phyloP scores from a whole-genome alignment of 2,329 filamentous ascomycete species.

The Pyrenochaeta sp. region DNA sequence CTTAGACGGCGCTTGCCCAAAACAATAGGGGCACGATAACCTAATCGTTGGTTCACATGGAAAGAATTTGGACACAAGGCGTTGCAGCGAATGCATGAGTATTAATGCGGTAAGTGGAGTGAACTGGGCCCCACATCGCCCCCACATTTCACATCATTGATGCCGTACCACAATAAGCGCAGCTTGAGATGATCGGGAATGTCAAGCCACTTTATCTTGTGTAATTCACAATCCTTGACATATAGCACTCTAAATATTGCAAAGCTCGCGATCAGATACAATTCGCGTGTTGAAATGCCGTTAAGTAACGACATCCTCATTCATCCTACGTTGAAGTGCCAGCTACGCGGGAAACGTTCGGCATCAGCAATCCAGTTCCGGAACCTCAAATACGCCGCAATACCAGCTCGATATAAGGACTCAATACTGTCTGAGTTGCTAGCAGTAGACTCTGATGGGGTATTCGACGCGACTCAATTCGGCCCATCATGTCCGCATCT shows the following conservation, averaged over 20 bases:
- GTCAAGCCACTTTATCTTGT: neutral
- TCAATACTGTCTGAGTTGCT: conserved; percentile 29
- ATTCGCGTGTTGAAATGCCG: conserved; percentile 1
- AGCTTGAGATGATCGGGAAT: neutral
- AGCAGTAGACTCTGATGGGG: conserved; percentile 7
- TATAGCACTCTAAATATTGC: neutral
- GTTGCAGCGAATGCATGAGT: no score
- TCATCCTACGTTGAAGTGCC: conserved; percentile 23
- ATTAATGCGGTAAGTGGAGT: neutral
- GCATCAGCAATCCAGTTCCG: conserved; percentile 41
- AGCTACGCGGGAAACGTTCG: conserved; percentile 28
- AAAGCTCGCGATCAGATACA: neutral
- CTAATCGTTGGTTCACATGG: no score
- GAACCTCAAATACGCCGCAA: conserved; percentile 47
- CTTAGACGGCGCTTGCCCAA: no score
- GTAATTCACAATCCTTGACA: neutral
- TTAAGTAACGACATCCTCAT: conserved; percentile 4
- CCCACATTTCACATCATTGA: neutral
- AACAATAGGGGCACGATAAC: no score
- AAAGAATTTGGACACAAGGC: no score
- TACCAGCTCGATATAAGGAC: conserved; percentile 45
- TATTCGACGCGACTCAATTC: conserved; percentile 45
- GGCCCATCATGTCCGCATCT: conserved; percentile 51
- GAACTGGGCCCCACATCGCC: neutral
- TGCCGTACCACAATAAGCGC: neutral